These are phyloP conservation scores for Peltaster fructicola DNA, from an alignment of 2,329 filamentous ascomycete species.

Conservation along the genomic window DNA sequence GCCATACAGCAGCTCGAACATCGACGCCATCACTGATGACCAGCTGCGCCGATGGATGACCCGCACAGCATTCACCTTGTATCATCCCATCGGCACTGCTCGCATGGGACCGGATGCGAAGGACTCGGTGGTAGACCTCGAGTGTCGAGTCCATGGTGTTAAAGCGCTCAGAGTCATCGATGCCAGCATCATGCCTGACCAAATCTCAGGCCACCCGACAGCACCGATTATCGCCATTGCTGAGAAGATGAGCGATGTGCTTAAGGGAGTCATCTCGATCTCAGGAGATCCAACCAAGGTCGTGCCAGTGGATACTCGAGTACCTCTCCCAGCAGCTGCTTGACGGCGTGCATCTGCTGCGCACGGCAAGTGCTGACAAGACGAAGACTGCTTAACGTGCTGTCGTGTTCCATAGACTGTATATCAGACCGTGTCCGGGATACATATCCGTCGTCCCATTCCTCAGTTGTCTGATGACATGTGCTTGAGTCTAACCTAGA, in stretches of 20 bases:
- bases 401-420: no score
- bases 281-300: no score
- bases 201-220: constrained; percentile 10
- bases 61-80: constrained; percentile 7
- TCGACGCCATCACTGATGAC: constrained; percentile 4
- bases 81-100: constrained; percentile 6
- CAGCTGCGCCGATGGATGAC: constrained; percentile 6
- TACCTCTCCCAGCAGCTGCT: no score
- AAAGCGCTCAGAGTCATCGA: constrained; percentile 21
- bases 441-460: no score
- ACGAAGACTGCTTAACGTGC: no score
- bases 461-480: no score
- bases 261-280: no score
- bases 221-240: constrained; percentile 14
- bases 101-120: constrained; percentile 5
- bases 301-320: no score
- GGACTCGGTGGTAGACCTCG: constrained; percentile 17
- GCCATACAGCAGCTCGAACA: constrained; percentile 3
- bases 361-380: no score
- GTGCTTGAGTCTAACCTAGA: no score
- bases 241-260: constrained; percentile 23
- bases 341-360: no score
- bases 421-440: no score
- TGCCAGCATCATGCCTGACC: constrained; percentile 14
- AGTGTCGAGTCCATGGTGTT: constrained; percentile 21